phyloP scores from a whole-genome alignment of 1,284 basidiomycete genomes.

The Xanthoconium separans region DNA sequence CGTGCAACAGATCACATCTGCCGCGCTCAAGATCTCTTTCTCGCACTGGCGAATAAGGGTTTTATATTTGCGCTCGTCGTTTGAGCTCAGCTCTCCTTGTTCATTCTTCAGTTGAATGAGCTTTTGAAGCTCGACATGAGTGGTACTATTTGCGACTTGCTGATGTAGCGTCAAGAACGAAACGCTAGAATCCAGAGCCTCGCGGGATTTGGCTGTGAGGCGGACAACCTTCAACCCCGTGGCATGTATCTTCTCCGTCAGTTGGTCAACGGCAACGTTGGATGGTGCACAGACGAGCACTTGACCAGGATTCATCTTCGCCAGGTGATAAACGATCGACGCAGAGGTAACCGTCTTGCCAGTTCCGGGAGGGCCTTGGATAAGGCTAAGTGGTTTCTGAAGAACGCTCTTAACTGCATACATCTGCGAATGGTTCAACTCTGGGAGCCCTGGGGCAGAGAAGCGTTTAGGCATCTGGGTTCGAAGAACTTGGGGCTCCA shows the following conservation, averaged over 20 bases:
- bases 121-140: constrained; percentile 95
- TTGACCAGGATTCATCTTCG: constrained; percentile 99
- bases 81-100: constrained; percentile 94
- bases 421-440: constrained; percentile 99
- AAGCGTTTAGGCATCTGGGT: constrained; percentile 97
- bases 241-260: constrained; percentile 97
- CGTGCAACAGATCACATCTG: constrained; percentile 98
- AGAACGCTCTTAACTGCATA: constrained; percentile 98
- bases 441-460: constrained; percentile 95
- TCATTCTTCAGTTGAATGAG: constrained; percentile 97
- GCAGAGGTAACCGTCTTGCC: constrained; percentile 99
- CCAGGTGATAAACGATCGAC: constrained; percentile 97
- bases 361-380: constrained; percentile 98
- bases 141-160: constrained; percentile 95
- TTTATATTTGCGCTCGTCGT: constrained; percentile 98
- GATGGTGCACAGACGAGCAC: constrained; percentile 99
- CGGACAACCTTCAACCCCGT: constrained; percentile 98
- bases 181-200: constrained; percentile 93
- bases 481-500: constrained; percentile 85
- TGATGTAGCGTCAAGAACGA: constrained; percentile 94
- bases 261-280: constrained; percentile 98
- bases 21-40: constrained; percentile 92
- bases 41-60: constrained; percentile 92
- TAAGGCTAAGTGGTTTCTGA: constrained; percentile 97
- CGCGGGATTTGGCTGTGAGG: constrained; percentile 95